Conservation (phyloP, 805 yeast genomes). For the Kodamaea sagamina region DNA sequence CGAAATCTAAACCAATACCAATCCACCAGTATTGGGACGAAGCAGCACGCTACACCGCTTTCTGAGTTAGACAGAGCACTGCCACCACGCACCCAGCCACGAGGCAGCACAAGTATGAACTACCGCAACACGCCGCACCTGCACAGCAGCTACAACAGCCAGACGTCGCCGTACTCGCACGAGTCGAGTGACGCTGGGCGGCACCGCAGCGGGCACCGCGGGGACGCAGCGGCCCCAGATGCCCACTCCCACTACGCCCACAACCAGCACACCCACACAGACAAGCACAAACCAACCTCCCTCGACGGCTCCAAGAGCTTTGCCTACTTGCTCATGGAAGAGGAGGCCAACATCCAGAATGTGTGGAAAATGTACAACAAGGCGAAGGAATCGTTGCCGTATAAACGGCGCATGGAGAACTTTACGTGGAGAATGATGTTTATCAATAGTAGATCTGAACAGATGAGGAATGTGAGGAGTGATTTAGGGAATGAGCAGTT, state of each 20-base stretch:
- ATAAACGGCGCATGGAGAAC: constrained; percentile 76
- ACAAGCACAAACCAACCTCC: not conserved
- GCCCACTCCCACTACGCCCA: too few species aligned
- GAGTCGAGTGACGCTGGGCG: not conserved
- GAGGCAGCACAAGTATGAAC: not conserved
- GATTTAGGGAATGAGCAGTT: too few species aligned
- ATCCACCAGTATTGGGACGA: not conserved
- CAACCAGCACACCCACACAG: not conserved
- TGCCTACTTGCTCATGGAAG: constrained; percentile 8
- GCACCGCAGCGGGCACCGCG: too few species aligned
- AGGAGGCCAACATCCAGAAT: constrained; percentile 24
- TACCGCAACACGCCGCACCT: constrained; percentile 4
- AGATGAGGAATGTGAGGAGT: not conserved
- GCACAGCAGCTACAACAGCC: constrained; percentile 6
- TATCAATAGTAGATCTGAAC: constrained; percentile 29
- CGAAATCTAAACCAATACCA: constrained; percentile 5
- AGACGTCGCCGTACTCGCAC: not conserved
- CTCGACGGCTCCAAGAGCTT: not conserved
- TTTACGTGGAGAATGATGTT: constrained; percentile 87
- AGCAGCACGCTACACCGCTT: too few species aligned
- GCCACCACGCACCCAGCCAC: too few species aligned
- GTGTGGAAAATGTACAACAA: constrained; percentile 82
- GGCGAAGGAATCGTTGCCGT: constrained; percentile 75
- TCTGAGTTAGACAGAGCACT: too few species aligned
- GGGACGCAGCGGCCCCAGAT: too few species aligned